Base-by-base conservation (phyloP, 495 filamentous ascomycete genomes). In the Xanthoparmelia taractica region DNA sequence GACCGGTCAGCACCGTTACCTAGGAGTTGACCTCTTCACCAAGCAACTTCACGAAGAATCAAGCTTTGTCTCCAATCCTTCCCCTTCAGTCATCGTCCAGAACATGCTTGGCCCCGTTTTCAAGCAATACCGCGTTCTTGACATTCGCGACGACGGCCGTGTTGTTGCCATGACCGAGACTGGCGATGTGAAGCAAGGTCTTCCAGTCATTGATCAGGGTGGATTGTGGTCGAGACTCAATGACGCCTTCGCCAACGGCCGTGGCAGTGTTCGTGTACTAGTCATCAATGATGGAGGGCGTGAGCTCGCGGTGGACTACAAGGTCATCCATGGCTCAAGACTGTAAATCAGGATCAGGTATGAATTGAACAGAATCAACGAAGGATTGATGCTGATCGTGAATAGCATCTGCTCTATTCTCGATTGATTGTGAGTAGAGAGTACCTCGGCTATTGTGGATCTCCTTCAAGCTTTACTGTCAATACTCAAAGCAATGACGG, bases 111-210 rank as follows among this genome's bases (percentile, higher is more conserved):
- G 94, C 71, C 94, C 94, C 50, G 89, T 98, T 82, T 97, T 96
- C 91, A 97, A 97, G 89, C 96, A 96, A 82, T 98, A 98, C 87
- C 91, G 94, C 75, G 92, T 98, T 73, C 88, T 98, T 45, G 94
- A 98, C 80, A 87, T 98, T 79, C 90, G 91, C 77, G 91, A 96
- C 65, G 87, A 90, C 68, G 88, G 89, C 71, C 78, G 79, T 75
- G 82, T 91, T 57, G 87, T 89, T 62, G 86, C 87, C 73, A 90
- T 91, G 87, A 91, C 87, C 69, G 88, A 91, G 81, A 84, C 80
- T 64, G 94, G 94, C 70, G 94, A 97, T 76, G 92, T 98, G 84
- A 97, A 97, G 88, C 94, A 96, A 80, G 86, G 85, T 68, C 82
- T 98, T 50, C 84, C 88, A 58, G 91, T 97, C 75, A 86, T 97